These are phyloP conservation scores for Bauhinia variegata DNA, from an alignment of 306 rosid species.

Conservation along the genomic window DNA sequence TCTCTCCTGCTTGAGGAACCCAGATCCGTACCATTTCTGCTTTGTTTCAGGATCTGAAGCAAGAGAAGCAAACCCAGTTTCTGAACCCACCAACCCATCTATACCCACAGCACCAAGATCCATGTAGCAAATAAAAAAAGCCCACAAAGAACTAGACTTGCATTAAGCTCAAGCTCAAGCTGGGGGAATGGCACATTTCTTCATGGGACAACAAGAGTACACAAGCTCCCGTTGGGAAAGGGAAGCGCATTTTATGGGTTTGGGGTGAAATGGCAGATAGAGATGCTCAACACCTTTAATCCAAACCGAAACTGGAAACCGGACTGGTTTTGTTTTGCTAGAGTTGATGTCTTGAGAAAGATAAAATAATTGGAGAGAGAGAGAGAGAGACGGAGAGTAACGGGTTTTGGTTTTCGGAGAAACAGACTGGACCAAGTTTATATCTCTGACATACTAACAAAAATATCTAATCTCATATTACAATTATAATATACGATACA, in stretches of 20 bases:
- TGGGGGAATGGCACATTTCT: conserved; percentile 42
- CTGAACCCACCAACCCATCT: conserved; percentile 72
- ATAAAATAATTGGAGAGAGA: conserved; percentile 80
- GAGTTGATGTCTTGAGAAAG: conserved; percentile 52
- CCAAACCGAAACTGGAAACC: conserved; percentile 60
- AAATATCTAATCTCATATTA: too few species aligned
- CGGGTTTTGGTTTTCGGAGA: conserved; percentile 33
- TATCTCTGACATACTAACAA: conserved; percentile 37
- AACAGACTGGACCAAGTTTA: conserved; percentile 42
- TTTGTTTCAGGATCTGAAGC: conserved; percentile 77
- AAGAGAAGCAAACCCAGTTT: conserved; percentile 42
- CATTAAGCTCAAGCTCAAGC: too few species aligned
- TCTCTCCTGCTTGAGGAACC: conserved; percentile 68
- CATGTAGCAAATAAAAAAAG: conserved; percentile 40
- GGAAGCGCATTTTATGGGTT: conserved; percentile 49
- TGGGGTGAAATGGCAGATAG: conserved; percentile 22
- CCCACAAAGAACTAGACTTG: conserved; percentile 18
- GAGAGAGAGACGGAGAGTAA: conserved; percentile 27
- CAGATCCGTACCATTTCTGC: conserved; percentile 75
- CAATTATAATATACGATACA: background rate
- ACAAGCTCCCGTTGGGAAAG: conserved; percentile 36
- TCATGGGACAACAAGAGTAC: conserved; percentile 25
- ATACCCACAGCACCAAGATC: conserved; percentile 83
- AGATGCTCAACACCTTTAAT: conserved; percentile 48
- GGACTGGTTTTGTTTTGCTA: conserved; percentile 52